Evolutionary conservation across 768 basidiomycete genomes (phyloP), one percentile per base, ranked within the genome.

Genomic region (Aureoboletus auriporus): DNA sequence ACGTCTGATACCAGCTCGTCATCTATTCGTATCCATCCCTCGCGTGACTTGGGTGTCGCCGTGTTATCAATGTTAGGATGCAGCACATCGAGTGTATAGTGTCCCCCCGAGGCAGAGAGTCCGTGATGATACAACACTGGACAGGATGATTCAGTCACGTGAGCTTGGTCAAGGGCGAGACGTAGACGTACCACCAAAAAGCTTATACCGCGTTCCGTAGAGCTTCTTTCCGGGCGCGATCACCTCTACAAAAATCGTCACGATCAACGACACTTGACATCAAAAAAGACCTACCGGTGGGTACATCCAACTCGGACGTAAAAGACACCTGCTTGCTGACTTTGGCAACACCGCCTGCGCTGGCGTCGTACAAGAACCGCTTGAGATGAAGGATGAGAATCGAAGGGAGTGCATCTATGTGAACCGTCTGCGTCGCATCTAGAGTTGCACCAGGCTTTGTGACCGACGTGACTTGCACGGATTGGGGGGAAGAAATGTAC

Each of bases 51-150:
- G 8, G 51, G 47, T 6, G 40, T 49, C 14, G 44, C 39, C 47
- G 53, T 60, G 9, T 75, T 69, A 64, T 76, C 79, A 31, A 83
- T 75, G 54, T 79, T 78, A 3, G 86, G 87, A 56, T 90, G 85
- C 2, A 94, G 71, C 9, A 94, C 87, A 58, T 93, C 88, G 40
- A 95, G 79, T 3, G 94, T 98, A 70, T 97, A 98, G 67, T 97
- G 95, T 1, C 95, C 95, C 3, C 93, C 93, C 1, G 85, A 84
- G 0, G 95, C 92, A 7, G 89, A 89, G 27, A 76, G 72, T 2
- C 95, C 95, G 56, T 99, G 94, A 65, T 99, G 95, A 66, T 97
- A 97, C 11, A 97, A 70, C 8, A 84, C 95, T 89, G 54, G 28
- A 27, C 28, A 40, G 23, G 16, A 33, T 37, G 11, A 11, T 27